Evolutionary conservation across 2,329 filamentous ascomycete species (phyloP).

Genomic region (Rhinocladiella similis): DNA sequence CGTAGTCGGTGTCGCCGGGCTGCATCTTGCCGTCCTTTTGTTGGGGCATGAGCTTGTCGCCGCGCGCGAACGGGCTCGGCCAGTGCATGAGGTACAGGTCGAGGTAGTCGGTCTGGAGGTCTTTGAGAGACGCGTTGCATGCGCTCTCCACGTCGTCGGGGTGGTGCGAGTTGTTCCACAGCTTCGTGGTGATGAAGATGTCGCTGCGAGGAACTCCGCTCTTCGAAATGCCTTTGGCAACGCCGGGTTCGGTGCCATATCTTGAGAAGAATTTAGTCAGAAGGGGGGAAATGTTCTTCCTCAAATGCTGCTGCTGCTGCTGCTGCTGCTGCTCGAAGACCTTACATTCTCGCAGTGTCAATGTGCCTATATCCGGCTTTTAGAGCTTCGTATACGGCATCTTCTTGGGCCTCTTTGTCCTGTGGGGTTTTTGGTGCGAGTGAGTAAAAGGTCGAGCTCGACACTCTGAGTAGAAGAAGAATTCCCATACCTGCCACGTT

Average conservation of each 20-base stretch:
- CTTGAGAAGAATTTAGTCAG: too few species aligned
- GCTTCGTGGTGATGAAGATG: slow-evolving; percentile 67
- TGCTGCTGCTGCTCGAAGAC: too few species aligned
- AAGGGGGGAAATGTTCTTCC: too few species aligned
- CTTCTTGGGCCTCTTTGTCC: slow-evolving; percentile 51
- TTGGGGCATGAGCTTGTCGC: slow-evolving; percentile 50
- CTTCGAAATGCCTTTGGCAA: slow-evolving; percentile 64
- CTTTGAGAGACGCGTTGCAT: slow-evolving; percentile 60
- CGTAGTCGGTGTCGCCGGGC: slow-evolving; percentile 48
- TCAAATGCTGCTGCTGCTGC: too few species aligned
- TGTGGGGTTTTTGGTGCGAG: slow-evolving; percentile 26
- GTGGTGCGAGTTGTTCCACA: slow-evolving; percentile 66
- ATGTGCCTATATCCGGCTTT: slow-evolving; percentile 39
- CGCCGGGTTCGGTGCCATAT: slow-evolving; percentile 66
- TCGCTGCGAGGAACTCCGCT: slow-evolving; percentile 64
- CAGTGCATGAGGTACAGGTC: slow-evolving; percentile 72
- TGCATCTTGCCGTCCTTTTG: slow-evolving; percentile 43
- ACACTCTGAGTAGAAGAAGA: neutral
- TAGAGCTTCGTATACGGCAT: slow-evolving; percentile 47
- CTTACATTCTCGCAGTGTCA: slow-evolving; percentile 45
- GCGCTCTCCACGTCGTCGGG: slow-evolving; percentile 63
- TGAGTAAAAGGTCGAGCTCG: too few species aligned
- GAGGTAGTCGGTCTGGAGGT: slow-evolving; percentile 65
- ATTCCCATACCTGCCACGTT: slow-evolving; percentile 45
- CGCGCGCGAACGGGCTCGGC: slow-evolving; percentile 55